Evolutionary conservation across 2,329 filamentous ascomycete species (phyloP).

Genomic region (Sphaerostilbella broomeana): DNA sequence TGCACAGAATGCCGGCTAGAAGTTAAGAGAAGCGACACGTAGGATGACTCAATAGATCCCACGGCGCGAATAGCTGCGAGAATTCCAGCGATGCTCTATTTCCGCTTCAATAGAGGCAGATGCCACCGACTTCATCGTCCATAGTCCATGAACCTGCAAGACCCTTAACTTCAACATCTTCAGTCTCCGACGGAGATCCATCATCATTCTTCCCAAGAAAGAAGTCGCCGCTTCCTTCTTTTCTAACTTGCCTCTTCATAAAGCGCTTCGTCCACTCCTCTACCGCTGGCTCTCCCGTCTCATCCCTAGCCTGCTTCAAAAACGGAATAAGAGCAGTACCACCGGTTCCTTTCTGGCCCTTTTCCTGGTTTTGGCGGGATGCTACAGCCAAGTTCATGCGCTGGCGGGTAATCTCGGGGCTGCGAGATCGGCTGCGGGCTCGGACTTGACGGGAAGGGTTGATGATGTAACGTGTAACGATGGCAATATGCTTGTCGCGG

Average conservation of each 20-base stretch:
- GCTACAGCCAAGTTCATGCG: constrained; percentile 57
- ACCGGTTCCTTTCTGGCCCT: constrained; percentile 77
- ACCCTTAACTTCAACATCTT: constrained; percentile 51
- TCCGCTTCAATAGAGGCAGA: constrained; percentile 43
- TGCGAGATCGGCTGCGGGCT: constrained; percentile 54
- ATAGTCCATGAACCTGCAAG: constrained; percentile 84
- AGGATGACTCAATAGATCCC: no score
- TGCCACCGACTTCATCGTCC: constrained; percentile 67
- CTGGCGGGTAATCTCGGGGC: constrained; percentile 44
- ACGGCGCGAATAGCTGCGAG: no score
- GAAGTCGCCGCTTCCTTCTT: constrained; percentile 49
- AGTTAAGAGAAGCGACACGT: no score
- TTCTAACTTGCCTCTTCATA: constrained; percentile 46
- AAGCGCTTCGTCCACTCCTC: constrained; percentile 54
- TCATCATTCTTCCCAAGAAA: constrained; percentile 49
- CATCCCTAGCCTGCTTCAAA: constrained; percentile 90
- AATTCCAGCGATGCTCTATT: no score
- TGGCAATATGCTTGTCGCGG: constrained; percentile 91
- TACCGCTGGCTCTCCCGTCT: constrained; percentile 88
- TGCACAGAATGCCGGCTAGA: no score
- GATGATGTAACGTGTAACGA: constrained; percentile 94
- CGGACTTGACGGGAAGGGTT: constrained; percentile 73
- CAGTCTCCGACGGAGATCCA: constrained; percentile 31
- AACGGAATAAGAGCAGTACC: constrained; percentile 93
- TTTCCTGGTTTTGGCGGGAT: constrained; percentile 41